phyloP scores from a whole-genome alignment of 495 filamentous ascomycete species.

The Rhizodiscina lignyota region DNA sequence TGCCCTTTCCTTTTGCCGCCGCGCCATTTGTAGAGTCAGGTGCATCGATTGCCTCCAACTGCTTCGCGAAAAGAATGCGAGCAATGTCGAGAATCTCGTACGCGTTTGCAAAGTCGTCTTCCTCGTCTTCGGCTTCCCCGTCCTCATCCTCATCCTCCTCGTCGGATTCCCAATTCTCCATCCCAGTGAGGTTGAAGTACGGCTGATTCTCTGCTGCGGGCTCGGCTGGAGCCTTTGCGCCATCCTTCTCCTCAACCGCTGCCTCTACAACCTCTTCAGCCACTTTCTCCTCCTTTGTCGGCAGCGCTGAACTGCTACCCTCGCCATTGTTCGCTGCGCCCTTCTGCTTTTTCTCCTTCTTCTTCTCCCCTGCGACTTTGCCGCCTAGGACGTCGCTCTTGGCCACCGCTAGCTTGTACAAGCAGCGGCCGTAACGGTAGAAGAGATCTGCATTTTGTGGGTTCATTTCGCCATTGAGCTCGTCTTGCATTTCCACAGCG shows the following conservation, averaged over 20 bases:
- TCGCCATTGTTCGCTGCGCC: conserved; percentile 5
- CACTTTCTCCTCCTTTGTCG: conserved; percentile 16
- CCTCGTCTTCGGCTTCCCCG: conserved; percentile 31
- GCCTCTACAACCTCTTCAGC: conserved; percentile 28
- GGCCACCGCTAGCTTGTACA: conserved; percentile 83
- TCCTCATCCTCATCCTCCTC: conserved; percentile 52
- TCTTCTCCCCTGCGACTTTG: conserved; percentile 45
- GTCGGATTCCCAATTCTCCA: conserved; percentile 74
- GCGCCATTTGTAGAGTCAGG: conserved; percentile 6
- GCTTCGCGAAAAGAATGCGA: conserved; percentile 57
- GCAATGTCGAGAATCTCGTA: conserved; percentile 87
- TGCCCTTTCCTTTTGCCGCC: conserved; percentile 29
- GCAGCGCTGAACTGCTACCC: conserved; percentile 13
- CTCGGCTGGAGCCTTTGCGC: too few species aligned
- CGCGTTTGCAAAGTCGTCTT: conserved; percentile 79
- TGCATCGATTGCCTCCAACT: conserved; percentile 36
- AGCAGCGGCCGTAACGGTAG: conserved; percentile 78
- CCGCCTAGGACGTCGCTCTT: conserved; percentile 90
- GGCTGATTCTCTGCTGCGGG: conserved; percentile 41
- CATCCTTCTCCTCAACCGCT: conserved; percentile 22
- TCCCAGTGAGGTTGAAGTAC: conserved; percentile 82
- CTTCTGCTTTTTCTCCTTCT: conserved; percentile 11
- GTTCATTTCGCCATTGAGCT: conserved; percentile 81
- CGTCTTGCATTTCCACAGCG: conserved; percentile 77
- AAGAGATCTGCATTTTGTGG: conserved; percentile 82